Conservation (phyloP, 2,329 filamentous ascomycete genomes). For the Pochonia chlamydosporia region DNA sequence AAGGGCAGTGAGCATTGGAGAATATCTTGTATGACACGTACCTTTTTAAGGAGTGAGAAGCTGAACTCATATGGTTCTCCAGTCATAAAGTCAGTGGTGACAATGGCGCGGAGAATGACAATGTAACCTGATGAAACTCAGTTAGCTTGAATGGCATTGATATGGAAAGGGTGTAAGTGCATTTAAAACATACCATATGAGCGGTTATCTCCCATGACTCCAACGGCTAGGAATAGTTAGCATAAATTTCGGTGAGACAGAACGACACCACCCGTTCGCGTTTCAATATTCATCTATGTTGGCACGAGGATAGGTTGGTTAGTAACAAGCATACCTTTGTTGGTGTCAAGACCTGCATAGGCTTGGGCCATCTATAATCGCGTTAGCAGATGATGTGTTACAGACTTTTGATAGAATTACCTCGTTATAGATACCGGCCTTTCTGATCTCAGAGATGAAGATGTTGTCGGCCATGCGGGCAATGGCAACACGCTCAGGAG, state of each 20-base stretch:
- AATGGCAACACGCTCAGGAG: constrained; percentile 70
- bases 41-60: constrained; percentile 53
- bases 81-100: constrained; percentile 42
- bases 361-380: constrained; percentile 19
- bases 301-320: no score
- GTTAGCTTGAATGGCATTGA: background rate
- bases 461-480: constrained; percentile 72
- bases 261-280: no score
- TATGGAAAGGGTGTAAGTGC: background rate
- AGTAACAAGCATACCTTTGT: constrained; percentile 7
- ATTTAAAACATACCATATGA: constrained; percentile 26
- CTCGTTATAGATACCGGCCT: constrained; percentile 66
- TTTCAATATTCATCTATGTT: no score
- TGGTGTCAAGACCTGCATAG: constrained; percentile 19
- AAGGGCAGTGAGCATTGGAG: no score
- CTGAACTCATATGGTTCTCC: constrained; percentile 64
- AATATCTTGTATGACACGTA: background rate
- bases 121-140: no score
- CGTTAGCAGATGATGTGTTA: constrained; percentile 7
- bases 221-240: constrained; percentile 7
- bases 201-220: constrained; percentile 20
- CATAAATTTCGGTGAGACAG: no score
- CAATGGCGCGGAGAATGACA: constrained; percentile 7
- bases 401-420: constrained; percentile 11
- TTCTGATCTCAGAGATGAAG: constrained; percentile 70